phyloP scores from a whole-genome alignment of 1,284 basidiomycete genomes.

The Moniliella sp. region DNA sequence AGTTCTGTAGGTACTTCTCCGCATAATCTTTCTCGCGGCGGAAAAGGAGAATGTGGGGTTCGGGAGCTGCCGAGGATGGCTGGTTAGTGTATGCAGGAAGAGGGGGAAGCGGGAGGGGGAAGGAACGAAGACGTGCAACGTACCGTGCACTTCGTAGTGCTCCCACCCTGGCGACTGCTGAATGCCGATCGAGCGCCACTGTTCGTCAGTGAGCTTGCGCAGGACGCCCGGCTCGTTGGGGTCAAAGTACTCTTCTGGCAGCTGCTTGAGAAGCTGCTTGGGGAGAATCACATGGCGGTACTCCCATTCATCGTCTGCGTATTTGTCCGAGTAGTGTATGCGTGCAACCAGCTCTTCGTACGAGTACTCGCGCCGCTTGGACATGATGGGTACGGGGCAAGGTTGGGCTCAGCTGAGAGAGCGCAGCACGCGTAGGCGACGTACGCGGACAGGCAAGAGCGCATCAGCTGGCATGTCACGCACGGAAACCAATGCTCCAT shows the following conservation, averaged over 20 bases:
- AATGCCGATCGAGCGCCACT: slow-evolving; percentile 89
- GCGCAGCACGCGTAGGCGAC: too few relatives aligned
- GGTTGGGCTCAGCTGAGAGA: too few relatives aligned
- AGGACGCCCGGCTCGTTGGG: slow-evolving; percentile 54
- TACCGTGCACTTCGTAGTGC: slow-evolving; percentile 88
- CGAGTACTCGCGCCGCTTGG: slow-evolving; percentile 1
- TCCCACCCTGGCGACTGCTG: slow-evolving; percentile 89
- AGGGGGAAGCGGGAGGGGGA: too few relatives aligned
- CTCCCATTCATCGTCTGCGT: slow-evolving; percentile 39
- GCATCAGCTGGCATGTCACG: too few relatives aligned
- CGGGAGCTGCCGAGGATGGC: too few relatives aligned
- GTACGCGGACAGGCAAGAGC: too few relatives aligned
- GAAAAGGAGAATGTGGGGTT: slow-evolving; percentile 38
- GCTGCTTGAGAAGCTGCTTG: slow-evolving; percentile 31
- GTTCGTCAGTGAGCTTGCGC: slow-evolving; percentile 58
- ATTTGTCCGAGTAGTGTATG: slow-evolving; percentile 34
- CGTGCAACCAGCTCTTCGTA: slow-evolving; percentile 2
- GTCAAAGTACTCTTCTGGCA: slow-evolving; percentile 39
- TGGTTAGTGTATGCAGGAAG: too few relatives aligned
- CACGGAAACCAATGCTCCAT: too few relatives aligned
- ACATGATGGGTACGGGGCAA: too few relatives aligned
- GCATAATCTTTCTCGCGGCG: slow-evolving; percentile 36
- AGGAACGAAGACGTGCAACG: too few relatives aligned
- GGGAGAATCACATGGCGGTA: slow-evolving; percentile 41
- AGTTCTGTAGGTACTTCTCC: too few relatives aligned